Evolutionary conservation across 2,329 filamentous ascomycete species (phyloP).

Genomic region (Neofusicoccum cordaticola): DNA sequence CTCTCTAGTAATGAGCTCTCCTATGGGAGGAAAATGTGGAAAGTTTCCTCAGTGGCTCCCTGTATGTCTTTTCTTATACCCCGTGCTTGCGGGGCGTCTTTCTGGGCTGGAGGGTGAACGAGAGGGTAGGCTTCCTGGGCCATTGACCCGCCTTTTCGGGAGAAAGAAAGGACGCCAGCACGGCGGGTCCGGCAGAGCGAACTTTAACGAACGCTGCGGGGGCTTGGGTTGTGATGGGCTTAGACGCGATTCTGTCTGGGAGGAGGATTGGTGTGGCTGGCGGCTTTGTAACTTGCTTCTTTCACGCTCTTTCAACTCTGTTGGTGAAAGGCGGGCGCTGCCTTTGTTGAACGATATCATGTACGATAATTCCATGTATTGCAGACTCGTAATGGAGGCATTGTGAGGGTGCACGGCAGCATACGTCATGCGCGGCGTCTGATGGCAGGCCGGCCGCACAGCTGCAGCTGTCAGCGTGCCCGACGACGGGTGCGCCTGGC

Average conservation of each 20-base stretch:
- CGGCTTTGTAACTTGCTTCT: background rate
- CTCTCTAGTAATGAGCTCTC: conserved; percentile 14
- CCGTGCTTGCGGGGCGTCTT: background rate
- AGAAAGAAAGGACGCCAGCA: conserved; percentile 7
- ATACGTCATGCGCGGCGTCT: background rate
- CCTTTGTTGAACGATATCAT: conserved; percentile 14
- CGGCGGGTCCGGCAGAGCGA: conserved; percentile 15
- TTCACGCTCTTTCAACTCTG: conserved; percentile 2
- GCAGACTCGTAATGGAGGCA: conserved; percentile 1
- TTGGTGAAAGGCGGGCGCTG: background rate
- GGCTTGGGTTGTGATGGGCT: background rate
- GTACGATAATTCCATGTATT: conserved; percentile 15
- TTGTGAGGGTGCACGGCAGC: background rate
- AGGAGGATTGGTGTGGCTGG: background rate
- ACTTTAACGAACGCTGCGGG: background rate
- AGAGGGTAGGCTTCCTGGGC: background rate
- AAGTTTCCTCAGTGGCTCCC: background rate
- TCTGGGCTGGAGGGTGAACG: background rate
- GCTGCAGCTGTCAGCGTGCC: too few relatives aligned
- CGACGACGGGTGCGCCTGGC: too few relatives aligned
- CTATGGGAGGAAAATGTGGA: background rate
- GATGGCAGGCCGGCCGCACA: background rate
- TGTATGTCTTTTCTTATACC: background rate
- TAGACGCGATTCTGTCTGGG: background rate
- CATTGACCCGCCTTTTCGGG: background rate